phyloP scores from a whole-genome alignment of 331 rosid species.

The Dryas integrifolia region DNA sequence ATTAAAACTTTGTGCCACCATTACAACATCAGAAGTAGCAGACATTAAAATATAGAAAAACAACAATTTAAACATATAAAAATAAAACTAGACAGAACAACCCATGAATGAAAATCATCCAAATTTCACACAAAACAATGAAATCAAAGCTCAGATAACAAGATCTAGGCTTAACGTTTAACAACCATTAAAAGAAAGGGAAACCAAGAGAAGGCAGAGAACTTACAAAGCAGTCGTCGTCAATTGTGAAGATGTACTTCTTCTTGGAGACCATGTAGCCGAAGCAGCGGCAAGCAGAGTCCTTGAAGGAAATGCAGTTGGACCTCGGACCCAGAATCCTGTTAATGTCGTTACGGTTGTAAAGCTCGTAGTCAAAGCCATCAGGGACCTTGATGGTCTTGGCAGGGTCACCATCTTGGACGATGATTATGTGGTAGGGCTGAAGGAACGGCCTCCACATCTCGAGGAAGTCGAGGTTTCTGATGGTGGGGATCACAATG shows the following conservation, averaged over 20 bases:
- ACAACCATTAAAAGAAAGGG: neutral
- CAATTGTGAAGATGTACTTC: slow-evolving; percentile 62
- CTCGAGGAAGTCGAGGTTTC: slow-evolving; percentile 60
- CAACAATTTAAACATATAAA: neutral
- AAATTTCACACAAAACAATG: neutral
- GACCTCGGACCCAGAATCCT: slow-evolving; percentile 51
- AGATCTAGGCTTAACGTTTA: neutral
- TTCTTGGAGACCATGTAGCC: slow-evolving; percentile 63
- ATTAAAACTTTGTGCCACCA: neutral
- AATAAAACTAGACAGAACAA: neutral
- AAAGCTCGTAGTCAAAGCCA: slow-evolving; percentile 57
- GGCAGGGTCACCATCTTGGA: slow-evolving; percentile 57
- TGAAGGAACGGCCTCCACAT: slow-evolving; percentile 59
- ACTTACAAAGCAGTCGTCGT: slow-evolving; percentile 59
- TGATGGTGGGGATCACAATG: slow-evolving; percentile 55
- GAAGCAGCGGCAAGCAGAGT: slow-evolving; percentile 63
- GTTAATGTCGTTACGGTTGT: slow-evolving; percentile 55
- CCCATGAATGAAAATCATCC: neutral
- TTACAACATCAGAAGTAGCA: neutral
- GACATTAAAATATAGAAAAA: no score
- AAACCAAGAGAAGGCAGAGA: neutral
- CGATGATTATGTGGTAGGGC: slow-evolving; percentile 55
- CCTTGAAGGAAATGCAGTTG: slow-evolving; percentile 57
- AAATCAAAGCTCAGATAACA: neutral
- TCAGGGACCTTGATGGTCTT: slow-evolving; percentile 52